Evolutionary conservation across 75 land plant species (phyloP).

Genomic region (Selaginella tamariscina): DNA sequence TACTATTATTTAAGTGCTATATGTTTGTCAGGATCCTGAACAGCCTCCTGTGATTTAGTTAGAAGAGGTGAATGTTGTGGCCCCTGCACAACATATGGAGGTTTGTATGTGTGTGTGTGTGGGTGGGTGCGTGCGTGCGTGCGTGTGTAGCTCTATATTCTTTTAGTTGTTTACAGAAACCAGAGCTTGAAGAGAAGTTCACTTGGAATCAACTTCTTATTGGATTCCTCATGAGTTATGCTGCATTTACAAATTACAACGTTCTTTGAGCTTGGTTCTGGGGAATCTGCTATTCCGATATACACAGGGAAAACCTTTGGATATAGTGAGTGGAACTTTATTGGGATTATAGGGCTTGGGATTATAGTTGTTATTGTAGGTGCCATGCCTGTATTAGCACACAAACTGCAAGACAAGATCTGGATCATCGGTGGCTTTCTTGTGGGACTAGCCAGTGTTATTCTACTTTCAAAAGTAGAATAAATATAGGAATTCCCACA

Average conservation of each 20-base stretch:
- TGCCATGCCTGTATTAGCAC: not conserved
- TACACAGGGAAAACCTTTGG: not conserved
- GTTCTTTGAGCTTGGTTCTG: not conserved
- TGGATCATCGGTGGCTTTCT: not conserved
- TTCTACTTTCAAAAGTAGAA: too few species aligned
- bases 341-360: not conserved
- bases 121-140: too few species aligned
- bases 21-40: too few species aligned
- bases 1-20: too few species aligned
- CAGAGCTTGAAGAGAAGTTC: too few species aligned
- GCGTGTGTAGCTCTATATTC: too few species aligned
- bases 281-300: conserved; percentile 1
- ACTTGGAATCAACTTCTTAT: not conserved
- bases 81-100: too few species aligned
- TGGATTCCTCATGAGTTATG: not conserved
- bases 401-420: not conserved
- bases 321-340: not conserved
- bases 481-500: not conserved
- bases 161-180: too few species aligned
- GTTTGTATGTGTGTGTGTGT: too few species aligned
- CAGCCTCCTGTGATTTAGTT: too few species aligned
- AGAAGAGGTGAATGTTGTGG: too few species aligned
- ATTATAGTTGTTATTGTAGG: not conserved
- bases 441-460: not conserved
- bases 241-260: not conserved